These are phyloP conservation scores for Arthrobotrys musiformis DNA, from an alignment of 2,329 filamentous ascomycete genomes.

Conservation along the genomic window DNA sequence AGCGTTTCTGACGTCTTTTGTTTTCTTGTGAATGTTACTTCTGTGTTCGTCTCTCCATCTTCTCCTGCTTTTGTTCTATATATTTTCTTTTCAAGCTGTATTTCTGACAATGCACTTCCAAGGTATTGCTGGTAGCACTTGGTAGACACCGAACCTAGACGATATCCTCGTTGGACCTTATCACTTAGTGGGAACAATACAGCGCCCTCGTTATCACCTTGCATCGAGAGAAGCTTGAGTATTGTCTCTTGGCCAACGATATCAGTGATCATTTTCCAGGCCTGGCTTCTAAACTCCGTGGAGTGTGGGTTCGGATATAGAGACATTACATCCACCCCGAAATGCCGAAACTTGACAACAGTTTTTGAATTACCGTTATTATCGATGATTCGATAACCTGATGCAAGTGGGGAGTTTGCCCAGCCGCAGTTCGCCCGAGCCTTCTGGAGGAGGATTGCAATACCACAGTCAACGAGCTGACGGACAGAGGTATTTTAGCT, in stretches of 20 bases:
- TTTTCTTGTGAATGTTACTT: conserved; percentile 18
- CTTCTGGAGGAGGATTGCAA: conserved; percentile 39
- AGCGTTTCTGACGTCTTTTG: conserved; percentile 66
- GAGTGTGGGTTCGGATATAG: conserved; percentile 77
- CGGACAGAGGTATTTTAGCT: conserved; percentile 7
- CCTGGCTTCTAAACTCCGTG: conserved; percentile 71
- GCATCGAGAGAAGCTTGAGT: conserved; percentile 56
- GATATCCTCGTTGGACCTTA: conserved; percentile 24
- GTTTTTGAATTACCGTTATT: conserved; percentile 29
- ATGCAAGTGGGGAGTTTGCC: conserved; percentile 41
- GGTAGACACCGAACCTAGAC: conserved; percentile 7
- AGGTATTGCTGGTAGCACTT: conserved; percentile 48
- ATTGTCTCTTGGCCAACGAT: conserved; percentile 76
- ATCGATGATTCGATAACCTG: conserved; percentile 29
- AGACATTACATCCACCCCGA: conserved; percentile 58
- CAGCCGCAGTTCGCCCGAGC: conserved; percentile 12
- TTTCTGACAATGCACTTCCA: conserved; percentile 40
- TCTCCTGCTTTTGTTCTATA: not conserved
- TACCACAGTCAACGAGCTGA: conserved; percentile 34
- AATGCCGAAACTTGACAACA: conserved; percentile 53
- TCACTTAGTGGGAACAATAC: conserved; percentile 40
- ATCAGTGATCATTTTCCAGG: conserved; percentile 80
- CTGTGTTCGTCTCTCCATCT: not conserved
- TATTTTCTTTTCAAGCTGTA: conserved; percentile 39
- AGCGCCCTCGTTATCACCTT: conserved; percentile 35